These are phyloP conservation scores for Caloboletus firmus DNA, from an alignment of 1,284 basidiomycete genomes.

Conservation along the genomic window DNA sequence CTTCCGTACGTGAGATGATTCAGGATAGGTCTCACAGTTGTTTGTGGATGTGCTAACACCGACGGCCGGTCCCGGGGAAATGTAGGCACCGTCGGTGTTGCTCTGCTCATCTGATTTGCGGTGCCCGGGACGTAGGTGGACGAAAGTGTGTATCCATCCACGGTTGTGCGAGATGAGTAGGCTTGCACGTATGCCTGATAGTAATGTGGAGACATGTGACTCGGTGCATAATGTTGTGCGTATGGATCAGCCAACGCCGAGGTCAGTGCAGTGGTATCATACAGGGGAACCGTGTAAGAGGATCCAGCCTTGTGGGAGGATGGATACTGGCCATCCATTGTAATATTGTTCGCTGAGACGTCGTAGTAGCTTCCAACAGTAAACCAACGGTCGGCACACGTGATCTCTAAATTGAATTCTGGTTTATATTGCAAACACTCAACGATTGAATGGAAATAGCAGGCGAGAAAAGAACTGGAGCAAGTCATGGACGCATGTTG, in stretches of 20 bases:
- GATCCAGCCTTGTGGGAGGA: conserved; percentile 7
- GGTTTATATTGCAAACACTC: conserved; percentile 1
- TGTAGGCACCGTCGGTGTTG: conserved; percentile 3
- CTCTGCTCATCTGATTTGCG: conserved; percentile 11
- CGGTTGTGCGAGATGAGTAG: conserved; percentile 39
- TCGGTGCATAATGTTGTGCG: conserved; percentile 30
- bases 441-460: conserved; percentile 6
- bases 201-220: conserved; percentile 50
- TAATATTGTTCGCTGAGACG: neutral
- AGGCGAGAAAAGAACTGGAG: conserved; percentile 8
- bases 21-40: conserved; percentile 9
- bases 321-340: conserved; percentile 21
- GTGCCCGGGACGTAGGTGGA: conserved; percentile 44
- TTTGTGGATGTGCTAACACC: conserved; percentile 5
- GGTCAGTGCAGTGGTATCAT: conserved; percentile 29
- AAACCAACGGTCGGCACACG: conserved; percentile 19
- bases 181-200: conserved; percentile 56
- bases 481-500: conserved; percentile 31
- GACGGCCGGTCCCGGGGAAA: conserved; percentile 1
- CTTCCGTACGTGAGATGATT: conserved; percentile 30
- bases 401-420: conserved; percentile 17
- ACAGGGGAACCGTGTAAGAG: conserved; percentile 18
- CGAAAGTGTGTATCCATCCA: conserved; percentile 56
- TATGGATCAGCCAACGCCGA: conserved; percentile 43
- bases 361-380: too few relatives aligned